A percentile compares a stretch with the other conserved stretches of the same genome.
These are phyloP conservation scores for Apium graveolens DNA, from an alignment of 129 eudicot genomes.

Conservation along the genomic window DNA sequence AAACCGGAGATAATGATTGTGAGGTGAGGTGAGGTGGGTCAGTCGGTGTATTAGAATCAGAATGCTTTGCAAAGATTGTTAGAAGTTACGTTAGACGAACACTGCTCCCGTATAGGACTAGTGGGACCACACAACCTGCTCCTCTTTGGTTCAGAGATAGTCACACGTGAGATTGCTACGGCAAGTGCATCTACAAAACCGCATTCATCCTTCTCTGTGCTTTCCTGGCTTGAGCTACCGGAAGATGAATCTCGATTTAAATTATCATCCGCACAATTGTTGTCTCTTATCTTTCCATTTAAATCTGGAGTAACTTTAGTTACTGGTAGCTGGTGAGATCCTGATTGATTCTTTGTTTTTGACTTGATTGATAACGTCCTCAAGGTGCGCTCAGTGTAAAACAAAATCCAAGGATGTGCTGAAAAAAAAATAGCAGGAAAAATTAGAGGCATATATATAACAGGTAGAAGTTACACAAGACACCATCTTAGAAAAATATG, in stretches of 20 bases:
- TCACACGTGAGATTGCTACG: conserved; percentile 65
- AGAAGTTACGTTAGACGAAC: conserved; percentile 59
- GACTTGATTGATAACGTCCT: conserved; percentile 49
- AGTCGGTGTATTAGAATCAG: conserved; percentile 28
- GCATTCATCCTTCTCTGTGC: conserved; percentile 50
- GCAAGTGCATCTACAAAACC: conserved; percentile 76
- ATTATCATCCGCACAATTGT: conserved; percentile 10
- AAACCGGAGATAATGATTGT: conserved; percentile 6
- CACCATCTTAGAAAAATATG: not conserved
- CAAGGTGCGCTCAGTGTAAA: conserved; percentile 67
- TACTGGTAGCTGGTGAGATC: conserved; percentile 27
- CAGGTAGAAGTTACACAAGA: no score
- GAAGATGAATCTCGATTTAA: conserved; percentile 23
- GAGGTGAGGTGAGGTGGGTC: conserved; percentile 10
- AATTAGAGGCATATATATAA: no score
- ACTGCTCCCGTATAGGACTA: conserved; percentile 68
- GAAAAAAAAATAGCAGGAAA: conserved; percentile 15
- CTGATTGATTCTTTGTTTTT: conserved; percentile 33
- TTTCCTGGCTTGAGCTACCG: conserved; percentile 19
- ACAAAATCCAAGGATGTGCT: conserved; percentile 94
- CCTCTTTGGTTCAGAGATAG: conserved; percentile 89
- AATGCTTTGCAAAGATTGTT: conserved; percentile 88
- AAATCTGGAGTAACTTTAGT: conserved; percentile 28
- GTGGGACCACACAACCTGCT: conserved; percentile 61
- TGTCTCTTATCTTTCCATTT: conserved; percentile 23